phyloP scores from a whole-genome alignment of 2,329 filamentous ascomycete genomes.

The Fusarium verticillioides region DNA sequence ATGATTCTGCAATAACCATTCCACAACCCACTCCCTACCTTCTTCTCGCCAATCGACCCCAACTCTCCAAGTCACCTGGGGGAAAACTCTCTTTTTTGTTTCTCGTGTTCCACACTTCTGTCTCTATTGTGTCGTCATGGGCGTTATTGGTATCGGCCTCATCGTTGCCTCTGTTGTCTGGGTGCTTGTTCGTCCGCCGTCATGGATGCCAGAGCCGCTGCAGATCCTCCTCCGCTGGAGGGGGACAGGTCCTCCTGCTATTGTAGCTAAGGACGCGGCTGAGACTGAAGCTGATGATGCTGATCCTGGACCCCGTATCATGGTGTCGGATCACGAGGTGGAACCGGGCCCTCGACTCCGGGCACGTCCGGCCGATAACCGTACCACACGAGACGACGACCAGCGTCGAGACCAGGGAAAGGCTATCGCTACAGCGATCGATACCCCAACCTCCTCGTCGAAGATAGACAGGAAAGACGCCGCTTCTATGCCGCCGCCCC shows the following conservation, averaged over 20 bases:
- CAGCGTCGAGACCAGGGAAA: conserved; percentile 14
- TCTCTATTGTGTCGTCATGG: conserved; percentile 55
- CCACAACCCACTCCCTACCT: conserved; percentile 42
- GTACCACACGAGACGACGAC: conserved; percentile 27
- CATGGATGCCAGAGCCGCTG: conserved; percentile 54
- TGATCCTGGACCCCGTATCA: conserved; percentile 34
- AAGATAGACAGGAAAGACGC: conserved; percentile 42
- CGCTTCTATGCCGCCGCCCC: conserved; percentile 53
- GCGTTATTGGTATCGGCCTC: conserved; percentile 69
- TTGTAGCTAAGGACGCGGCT: conserved; percentile 12
- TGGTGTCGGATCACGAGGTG: conserved; percentile 42
- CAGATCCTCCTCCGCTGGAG: conserved; percentile 44
- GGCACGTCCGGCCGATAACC: conserved; percentile 41
- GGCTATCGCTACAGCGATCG: conserved; percentile 9
- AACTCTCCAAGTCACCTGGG: conserved; percentile 15
- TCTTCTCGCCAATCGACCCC: conserved; percentile 27
- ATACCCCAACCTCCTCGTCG: neutral
- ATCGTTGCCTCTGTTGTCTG: conserved; percentile 70
- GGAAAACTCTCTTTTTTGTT: conserved; percentile 9
- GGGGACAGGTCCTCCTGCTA: conserved; percentile 8
- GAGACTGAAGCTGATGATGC: conserved; percentile 15
- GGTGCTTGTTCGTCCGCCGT: conserved; percentile 64
- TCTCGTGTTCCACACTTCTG: conserved; percentile 1
- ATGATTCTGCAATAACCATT: conserved; percentile 46
- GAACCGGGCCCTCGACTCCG: conserved; percentile 38